These are phyloP conservation scores for Tolypocladium endophyticum DNA, from an alignment of 2,329 filamentous ascomycete genomes.

Conservation along the genomic window DNA sequence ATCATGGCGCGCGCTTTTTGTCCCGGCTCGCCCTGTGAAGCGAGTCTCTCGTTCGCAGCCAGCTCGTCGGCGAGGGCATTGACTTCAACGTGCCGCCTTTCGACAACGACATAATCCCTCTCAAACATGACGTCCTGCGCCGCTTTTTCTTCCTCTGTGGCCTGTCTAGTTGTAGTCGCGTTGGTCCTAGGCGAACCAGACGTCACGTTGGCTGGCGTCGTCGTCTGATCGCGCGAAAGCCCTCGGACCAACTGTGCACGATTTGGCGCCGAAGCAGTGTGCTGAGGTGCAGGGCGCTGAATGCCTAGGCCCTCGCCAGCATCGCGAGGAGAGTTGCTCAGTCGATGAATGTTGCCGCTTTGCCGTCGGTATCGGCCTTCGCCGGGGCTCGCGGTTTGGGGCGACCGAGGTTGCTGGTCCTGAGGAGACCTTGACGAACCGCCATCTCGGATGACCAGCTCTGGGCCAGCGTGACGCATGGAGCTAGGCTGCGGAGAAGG, in stretches of 20 bases:
- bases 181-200: slow-evolving; percentile 22
- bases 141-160: slow-evolving; percentile 57
- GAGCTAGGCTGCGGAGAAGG: slow-evolving; percentile 13
- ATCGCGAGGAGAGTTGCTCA: slow-evolving; percentile 34
- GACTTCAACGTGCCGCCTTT: slow-evolving; percentile 90
- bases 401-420: slow-evolving; percentile 29
- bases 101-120: slow-evolving; percentile 89
- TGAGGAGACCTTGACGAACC: slow-evolving; percentile 28
- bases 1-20: slow-evolving; percentile 53
- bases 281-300: slow-evolving; percentile 33
- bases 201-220: slow-evolving; percentile 13
- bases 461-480: slow-evolving; percentile 27
- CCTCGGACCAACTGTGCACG: slow-evolving; percentile 22
- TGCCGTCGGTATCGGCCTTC: slow-evolving; percentile 23
- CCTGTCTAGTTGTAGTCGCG: slow-evolving; percentile 14
- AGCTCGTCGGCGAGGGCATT: slow-evolving; percentile 95
- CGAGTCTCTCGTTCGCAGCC: slow-evolving; percentile 65
- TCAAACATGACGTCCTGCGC: slow-evolving; percentile 86
- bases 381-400: slow-evolving; percentile 31
- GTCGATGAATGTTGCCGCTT: slow-evolving; percentile 16
- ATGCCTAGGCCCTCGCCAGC: slow-evolving; percentile 40
- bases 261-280: slow-evolving; percentile 38
- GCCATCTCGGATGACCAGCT: slow-evolving; percentile 18
- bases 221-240: slow-evolving; percentile 11
- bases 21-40: slow-evolving; percentile 32